Evolutionary conservation across 2,329 filamentous ascomycete species (phyloP).

Genomic region (Fulvia fulva): DNA sequence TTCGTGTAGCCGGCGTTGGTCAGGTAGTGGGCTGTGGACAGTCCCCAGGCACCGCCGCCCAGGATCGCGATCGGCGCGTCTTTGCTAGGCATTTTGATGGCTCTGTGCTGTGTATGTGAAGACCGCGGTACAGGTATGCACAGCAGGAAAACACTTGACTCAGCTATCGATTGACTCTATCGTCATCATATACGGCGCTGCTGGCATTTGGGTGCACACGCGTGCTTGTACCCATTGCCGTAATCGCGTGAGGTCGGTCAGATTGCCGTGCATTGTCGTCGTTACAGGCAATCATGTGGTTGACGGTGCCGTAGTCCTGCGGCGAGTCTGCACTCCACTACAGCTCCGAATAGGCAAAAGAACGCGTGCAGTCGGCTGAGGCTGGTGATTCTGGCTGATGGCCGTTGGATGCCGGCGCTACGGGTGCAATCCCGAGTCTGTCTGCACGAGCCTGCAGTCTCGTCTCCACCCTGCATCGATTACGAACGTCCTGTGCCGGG

Average conservation of each 20-base stretch:
- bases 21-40: conserved; percentile 49
- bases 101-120: neutral
- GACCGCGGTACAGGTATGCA: neutral
- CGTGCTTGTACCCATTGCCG: neutral
- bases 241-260: neutral
- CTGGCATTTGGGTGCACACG: neutral
- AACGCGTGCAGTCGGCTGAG: neutral
- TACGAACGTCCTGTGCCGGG: neutral
- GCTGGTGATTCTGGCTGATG: neutral
- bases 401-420: neutral
- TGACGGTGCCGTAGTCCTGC: neutral
- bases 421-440: neutral
- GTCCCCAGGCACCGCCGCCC: conserved; percentile 45
- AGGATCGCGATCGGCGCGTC: conserved; percentile 3
- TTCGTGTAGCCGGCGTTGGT: conserved; percentile 43
- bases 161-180: neutral
- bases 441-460: neutral
- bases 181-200: neutral
- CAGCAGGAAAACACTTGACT: neutral
- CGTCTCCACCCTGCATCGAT: neutral
- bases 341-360: neutral
- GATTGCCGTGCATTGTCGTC: neutral
- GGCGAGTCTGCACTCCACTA: neutral
- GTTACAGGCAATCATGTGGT: neutral
- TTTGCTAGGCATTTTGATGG: neutral